phyloP scores from a whole-genome alignment of 305 asterid species.

The Galium porrigens region DNA sequence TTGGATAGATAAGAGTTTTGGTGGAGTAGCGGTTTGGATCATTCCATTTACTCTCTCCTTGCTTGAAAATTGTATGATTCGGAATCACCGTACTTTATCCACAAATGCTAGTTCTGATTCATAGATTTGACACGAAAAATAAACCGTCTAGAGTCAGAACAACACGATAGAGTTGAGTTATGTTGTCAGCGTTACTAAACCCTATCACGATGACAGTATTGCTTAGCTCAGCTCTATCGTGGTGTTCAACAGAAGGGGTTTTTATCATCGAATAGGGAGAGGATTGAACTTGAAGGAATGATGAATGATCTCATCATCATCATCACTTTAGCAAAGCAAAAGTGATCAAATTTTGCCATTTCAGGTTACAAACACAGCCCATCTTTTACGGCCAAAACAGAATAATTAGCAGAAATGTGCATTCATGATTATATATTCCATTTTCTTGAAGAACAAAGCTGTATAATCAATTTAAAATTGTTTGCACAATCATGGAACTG shows the following conservation, averaged over 20 bases:
- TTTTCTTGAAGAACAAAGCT: background rate
- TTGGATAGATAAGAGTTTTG: slow-evolving; percentile 5
- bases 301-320: background rate
- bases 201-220: too few species aligned
- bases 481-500: slow-evolving; percentile 9
- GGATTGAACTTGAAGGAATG: background rate
- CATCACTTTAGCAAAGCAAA: background rate
- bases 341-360: background rate
- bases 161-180: background rate
- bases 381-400: background rate
- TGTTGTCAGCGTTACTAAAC: background rate
- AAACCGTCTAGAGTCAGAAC: too few species aligned
- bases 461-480: background rate
- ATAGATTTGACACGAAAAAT: background rate
- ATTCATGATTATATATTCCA: background rate
- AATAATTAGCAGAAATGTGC: background rate
- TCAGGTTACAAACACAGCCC: background rate
- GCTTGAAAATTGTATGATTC: too few species aligned
- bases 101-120: background rate
- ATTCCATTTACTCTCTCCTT: background rate
- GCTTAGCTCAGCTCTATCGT: too few species aligned
- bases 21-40: background rate
- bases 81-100: background rate
- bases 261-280: background rate
- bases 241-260: background rate